phyloP scores from a whole-genome alignment of 306 rosid species.

The Sphenostylis stenocarpa region DNA sequence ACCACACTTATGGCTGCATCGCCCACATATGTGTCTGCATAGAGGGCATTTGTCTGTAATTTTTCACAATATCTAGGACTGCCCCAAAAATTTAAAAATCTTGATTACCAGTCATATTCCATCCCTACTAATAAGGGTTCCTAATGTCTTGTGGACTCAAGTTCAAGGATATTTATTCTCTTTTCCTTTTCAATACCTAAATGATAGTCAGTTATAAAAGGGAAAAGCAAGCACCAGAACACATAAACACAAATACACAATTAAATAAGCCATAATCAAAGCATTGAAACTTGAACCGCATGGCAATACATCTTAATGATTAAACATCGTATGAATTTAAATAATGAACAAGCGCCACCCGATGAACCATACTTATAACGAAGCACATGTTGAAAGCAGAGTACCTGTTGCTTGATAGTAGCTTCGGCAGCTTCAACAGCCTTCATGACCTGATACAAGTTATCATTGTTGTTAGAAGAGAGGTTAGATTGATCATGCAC shows the following conservation, averaged over 20 bases:
- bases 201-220: background rate
- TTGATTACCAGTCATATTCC: conserved; percentile 1
- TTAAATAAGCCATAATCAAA: background rate
- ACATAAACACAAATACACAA: background rate
- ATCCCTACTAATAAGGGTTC: conserved; percentile 16
- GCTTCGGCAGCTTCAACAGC: conserved; percentile 97
- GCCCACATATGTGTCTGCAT: background rate
- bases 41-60: background rate
- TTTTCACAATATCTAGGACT: background rate
- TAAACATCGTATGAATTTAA: background rate
- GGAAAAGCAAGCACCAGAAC: background rate
- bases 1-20: background rate
- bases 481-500: conserved; percentile 37
- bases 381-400: background rate
- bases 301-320: background rate
- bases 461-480: conserved; percentile 47
- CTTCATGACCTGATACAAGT: conserved; percentile 80
- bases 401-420: conserved; percentile 87
- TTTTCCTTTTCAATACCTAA: background rate
- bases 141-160: conserved; percentile 12
- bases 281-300: background rate
- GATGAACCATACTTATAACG: background rate
- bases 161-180: background rate
- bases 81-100: background rate
- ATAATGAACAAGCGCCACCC: background rate